Conservation (phyloP, 345 rosid genomes). For the Bruguiera sexangula region DNA sequence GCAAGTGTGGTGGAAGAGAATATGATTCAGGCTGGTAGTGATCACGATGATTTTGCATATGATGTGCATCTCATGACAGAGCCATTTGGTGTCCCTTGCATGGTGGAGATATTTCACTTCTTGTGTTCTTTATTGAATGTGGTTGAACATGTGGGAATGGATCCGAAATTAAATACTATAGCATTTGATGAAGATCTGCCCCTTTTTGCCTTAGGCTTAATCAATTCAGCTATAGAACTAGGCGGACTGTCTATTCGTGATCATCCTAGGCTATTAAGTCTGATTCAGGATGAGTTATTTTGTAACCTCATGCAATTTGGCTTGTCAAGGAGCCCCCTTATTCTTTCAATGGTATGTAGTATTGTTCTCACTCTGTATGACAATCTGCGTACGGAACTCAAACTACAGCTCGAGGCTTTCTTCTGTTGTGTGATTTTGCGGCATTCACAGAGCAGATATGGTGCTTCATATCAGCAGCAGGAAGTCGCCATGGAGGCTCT, state of each 20-base stretch:
- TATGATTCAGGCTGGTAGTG: not conserved
- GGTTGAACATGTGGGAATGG: constrained; percentile 45
- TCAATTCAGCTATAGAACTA: constrained; percentile 59
- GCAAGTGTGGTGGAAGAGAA: not conserved
- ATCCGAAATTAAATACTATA: constrained; percentile 55
- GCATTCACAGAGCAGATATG: constrained; percentile 61
- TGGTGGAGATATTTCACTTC: constrained; percentile 71
- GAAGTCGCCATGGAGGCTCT: constrained; percentile 83
- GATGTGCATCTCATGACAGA: constrained; percentile 35
- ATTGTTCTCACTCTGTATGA: constrained; percentile 69
- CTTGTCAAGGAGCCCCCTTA: constrained; percentile 70
- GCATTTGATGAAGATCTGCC: constrained; percentile 83
- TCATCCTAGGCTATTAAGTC: constrained; percentile 46
- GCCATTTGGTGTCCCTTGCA: constrained; percentile 70
- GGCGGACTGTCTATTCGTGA: constrained; percentile 16
- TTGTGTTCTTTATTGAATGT: constrained; percentile 64
- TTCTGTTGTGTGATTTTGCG: constrained; percentile 66
- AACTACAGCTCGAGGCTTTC: constrained; percentile 72
- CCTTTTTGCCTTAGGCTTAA: constrained; percentile 68
- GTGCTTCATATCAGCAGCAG: constrained; percentile 72
- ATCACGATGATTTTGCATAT: not conserved
- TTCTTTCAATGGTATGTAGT: constrained; percentile 72
- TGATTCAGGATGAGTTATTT: constrained; percentile 70
- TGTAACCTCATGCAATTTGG: constrained; percentile 74
- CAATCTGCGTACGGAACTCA: constrained; percentile 58